These are phyloP conservation scores for Alternaria triticimaculans DNA, from an alignment of 2,329 filamentous ascomycete genomes.

Conservation along the genomic window DNA sequence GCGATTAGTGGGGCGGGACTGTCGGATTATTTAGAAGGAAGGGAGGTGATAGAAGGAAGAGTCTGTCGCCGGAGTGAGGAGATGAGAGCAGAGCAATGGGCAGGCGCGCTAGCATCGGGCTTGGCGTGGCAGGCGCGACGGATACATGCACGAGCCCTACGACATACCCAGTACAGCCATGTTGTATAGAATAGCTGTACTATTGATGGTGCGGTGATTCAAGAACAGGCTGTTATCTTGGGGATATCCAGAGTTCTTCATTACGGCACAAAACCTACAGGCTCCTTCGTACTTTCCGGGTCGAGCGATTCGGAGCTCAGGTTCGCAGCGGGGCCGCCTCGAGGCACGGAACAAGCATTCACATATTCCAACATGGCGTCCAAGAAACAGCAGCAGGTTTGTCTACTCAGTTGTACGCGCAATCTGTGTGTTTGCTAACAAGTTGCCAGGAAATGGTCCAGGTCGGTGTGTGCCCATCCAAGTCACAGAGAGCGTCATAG, in stretches of 20 bases:
- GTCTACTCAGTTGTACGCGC: slow-evolving; percentile 1
- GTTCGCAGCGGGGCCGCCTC: slow-evolving; percentile 23
- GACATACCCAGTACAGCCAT: background rate
- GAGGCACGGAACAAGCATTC: slow-evolving; percentile 6
- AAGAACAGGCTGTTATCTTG: background rate
- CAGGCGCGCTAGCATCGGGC: slow-evolving; percentile 19
- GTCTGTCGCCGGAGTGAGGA: slow-evolving; percentile 32
- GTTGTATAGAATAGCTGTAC: background rate
- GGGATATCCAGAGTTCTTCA: background rate
- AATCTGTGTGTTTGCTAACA: slow-evolving; percentile 27
- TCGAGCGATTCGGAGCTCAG: slow-evolving; percentile 16
- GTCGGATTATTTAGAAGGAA: background rate
- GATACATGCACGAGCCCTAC: slow-evolving; percentile 7
- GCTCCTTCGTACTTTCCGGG: slow-evolving; percentile 1
- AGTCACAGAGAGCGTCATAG: slow-evolving; percentile 31
- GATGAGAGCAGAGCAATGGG: slow-evolving; percentile 21
- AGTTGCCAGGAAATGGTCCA: slow-evolving; percentile 91
- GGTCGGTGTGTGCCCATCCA: slow-evolving; percentile 77
- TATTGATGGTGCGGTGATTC: background rate
- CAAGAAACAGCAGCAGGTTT: slow-evolving; percentile 57
- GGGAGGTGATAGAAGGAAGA: slow-evolving; percentile 26
- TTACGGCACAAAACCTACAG: background rate
- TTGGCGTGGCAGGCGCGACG: slow-evolving; percentile 28
- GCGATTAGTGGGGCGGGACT: background rate
- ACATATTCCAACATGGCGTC: slow-evolving; percentile 48